Evolutionary conservation across 371 early-diverging fungal species (phyloP).

Genomic region (Blyttiomyces sp.): DNA sequence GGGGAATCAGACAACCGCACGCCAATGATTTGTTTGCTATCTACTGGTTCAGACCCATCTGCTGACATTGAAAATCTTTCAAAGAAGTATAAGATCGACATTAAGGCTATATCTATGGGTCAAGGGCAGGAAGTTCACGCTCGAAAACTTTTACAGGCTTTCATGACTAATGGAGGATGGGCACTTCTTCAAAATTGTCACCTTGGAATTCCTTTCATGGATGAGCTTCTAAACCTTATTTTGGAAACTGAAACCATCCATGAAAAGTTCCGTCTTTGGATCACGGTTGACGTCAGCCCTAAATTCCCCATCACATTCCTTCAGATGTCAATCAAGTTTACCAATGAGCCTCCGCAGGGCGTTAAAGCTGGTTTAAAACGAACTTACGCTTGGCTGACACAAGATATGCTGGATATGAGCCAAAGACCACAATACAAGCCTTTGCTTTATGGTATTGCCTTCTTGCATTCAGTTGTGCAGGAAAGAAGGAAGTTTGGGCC

Average conservation of each 20-base stretch:
- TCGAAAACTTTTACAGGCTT: conserved; percentile 50
- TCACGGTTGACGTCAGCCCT: conserved; percentile 54
- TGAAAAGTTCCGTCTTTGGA: conserved; percentile 63
- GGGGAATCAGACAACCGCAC: conserved; percentile 56
- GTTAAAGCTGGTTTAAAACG: conserved; percentile 60
- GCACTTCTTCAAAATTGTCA: conserved; percentile 62
- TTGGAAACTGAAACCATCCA: conserved; percentile 50
- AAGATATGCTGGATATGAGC: conserved; percentile 62
- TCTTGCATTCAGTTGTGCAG: conserved; percentile 61
- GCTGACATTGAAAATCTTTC: conserved; percentile 57
- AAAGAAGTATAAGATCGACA: conserved; percentile 57
- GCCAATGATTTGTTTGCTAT: conserved; percentile 61
- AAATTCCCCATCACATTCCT: conserved; percentile 64
- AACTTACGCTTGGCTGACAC: conserved; percentile 60
- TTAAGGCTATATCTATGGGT: conserved; percentile 64
- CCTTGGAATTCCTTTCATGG: conserved; percentile 61
- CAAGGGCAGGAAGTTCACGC: conserved; percentile 66
- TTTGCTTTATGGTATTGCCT: conserved; percentile 54
- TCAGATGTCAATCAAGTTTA: conserved; percentile 62
- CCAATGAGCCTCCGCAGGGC: conserved; percentile 66
- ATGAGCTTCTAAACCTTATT: conserved; percentile 50
- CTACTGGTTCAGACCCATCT: conserved; percentile 58
- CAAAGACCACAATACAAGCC: conserved; percentile 61
- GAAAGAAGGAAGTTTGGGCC: conserved; percentile 63
- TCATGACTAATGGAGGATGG: conserved; percentile 61